Percentiles rank a stretch among this genome's conserved stretches.
These are phyloP conservation scores for Fusarium sp. DNA, from an alignment of 2,329 filamentous ascomycete species.

Conservation along the genomic window DNA sequence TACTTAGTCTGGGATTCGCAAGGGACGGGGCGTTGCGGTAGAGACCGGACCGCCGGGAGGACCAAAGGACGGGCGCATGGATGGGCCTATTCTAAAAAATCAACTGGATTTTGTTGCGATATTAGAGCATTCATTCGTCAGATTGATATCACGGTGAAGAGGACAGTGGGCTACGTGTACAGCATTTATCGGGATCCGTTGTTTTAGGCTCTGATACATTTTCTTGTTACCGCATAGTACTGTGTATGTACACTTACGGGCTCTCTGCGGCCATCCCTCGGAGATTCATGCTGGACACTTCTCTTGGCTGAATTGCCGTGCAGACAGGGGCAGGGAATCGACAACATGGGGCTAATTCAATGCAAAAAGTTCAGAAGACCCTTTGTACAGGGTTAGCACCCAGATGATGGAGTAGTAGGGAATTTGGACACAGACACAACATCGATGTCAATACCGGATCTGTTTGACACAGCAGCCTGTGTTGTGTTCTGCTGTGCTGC, in stretches of 20 bases:
- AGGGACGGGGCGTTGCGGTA: conserved; percentile 23
- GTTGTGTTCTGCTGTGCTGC: not conserved
- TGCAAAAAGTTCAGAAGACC: conserved; percentile 21
- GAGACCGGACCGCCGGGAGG: conserved; percentile 32
- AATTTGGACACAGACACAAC: not conserved
- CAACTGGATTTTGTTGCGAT: not conserved
- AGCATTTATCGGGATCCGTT: not conserved
- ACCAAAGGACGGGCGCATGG: conserved; percentile 2
- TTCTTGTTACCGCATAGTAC: not conserved
- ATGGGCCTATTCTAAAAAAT: conserved; percentile 1
- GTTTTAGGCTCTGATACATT: conserved; percentile 7
- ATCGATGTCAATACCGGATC: not conserved
- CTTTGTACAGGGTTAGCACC: conserved; percentile 25
- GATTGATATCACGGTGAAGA: conserved; percentile 1
- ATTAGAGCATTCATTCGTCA: not conserved
- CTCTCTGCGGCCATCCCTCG: conserved; percentile 35
- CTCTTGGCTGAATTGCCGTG: conserved; percentile 21
- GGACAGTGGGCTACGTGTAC: not conserved
- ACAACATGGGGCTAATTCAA: conserved; percentile 22
- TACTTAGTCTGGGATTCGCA: not conserved
- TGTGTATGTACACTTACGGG: not conserved
- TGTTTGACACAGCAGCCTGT: conserved; percentile 2
- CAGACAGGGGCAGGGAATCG: conserved; percentile 17
- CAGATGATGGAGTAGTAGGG: not conserved
- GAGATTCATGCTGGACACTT: conserved; percentile 26